Evolutionary conservation across 208 protist genomes (phyloP), one percentile per base, ranked within the genome.

Genomic region (Porcisia deanei): DNA sequence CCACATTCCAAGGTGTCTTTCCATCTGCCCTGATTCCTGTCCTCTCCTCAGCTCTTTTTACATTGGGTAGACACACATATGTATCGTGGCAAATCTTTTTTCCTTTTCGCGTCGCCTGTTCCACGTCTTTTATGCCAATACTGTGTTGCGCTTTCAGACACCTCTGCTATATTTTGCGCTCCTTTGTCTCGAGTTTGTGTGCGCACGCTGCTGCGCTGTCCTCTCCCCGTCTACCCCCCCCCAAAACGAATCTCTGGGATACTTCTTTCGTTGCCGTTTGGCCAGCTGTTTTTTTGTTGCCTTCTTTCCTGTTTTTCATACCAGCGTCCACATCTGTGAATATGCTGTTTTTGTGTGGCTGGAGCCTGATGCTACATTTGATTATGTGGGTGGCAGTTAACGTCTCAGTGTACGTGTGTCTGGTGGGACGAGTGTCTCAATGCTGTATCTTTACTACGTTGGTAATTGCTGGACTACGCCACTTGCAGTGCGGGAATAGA

Each of bases 261-360:
- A 45, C 67, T 34, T 12, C 60, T 71, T 16, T 61, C 63, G 75
- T 49, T 77, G 8, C 74, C 34, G 37, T 65, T 16, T 20, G 0
- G 37, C 60, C 22, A 6, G 10, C 20, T 3, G 25, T 22, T 39
- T 16, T 39, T 34, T 65, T 49, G 12, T 41, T 52, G 63, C 41
- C 8, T 10, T 4, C 7, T 3, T 63, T 53, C 52, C 41, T 65
- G 55, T 75, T 30, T 45, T 53, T 39, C 37, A 18, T 61, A 22
- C 30, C 55, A 2, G 43, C 73, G 41, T 47, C 47, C 14, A 39
- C 66, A 16, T 63, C 12, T 49, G 12, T 49, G 41, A 12, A 7
- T 18, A n/a, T 20, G 25, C 3, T 30, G 58, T 18, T 79, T 53
- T 18, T 20, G 41, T 61, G 6, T 55, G 39, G 12, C 25, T 45